These are phyloP conservation scores for Amauroascus niger DNA, from an alignment of 2,329 filamentous ascomycete species.

Conservation along the genomic window DNA sequence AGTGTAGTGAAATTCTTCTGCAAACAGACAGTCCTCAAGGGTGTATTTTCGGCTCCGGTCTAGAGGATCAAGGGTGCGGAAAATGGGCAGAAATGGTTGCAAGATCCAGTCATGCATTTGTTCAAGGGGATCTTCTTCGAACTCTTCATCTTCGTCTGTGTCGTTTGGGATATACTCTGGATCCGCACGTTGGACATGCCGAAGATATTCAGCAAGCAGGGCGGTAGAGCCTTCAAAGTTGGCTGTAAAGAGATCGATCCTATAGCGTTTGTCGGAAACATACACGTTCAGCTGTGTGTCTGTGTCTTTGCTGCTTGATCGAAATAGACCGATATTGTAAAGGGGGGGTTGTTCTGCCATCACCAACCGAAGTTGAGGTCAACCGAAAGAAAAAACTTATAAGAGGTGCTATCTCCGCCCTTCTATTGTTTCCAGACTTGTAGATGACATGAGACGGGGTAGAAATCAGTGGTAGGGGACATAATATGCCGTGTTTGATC, in stretches of 20 bases:
- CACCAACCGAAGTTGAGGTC: too few relatives aligned
- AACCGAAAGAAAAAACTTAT: too few relatives aligned
- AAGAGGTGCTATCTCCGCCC: too few relatives aligned
- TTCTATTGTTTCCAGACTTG: too few relatives aligned
- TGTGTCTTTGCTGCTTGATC: slow-evolving; percentile 3
- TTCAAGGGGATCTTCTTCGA: slow-evolving; percentile 16
- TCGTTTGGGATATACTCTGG: slow-evolving; percentile 14
- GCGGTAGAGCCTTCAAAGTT: slow-evolving; percentile 14
- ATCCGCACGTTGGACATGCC: slow-evolving; percentile 12
- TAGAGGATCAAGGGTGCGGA: slow-evolving; percentile 12
- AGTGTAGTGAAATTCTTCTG: slow-evolving; percentile 16
- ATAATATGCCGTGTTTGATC: too few relatives aligned
- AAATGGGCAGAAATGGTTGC: slow-evolving; percentile 15
- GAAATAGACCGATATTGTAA: too few relatives aligned
- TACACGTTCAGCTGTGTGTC: slow-evolving; percentile 16
- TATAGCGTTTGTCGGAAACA: slow-evolving; percentile 15
- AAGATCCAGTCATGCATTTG: slow-evolving; percentile 14
- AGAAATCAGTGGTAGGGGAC: too few relatives aligned
- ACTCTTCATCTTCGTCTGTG: slow-evolving; percentile 9
- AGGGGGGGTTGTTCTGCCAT: not conserved
- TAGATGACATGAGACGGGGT: too few relatives aligned
- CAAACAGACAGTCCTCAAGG: slow-evolving; percentile 15
- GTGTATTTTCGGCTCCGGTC: slow-evolving; percentile 11
- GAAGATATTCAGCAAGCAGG: slow-evolving; percentile 16
- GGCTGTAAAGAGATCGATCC: slow-evolving; percentile 14